Base-by-base conservation (phyloP, 495 filamentous ascomycete genomes). In the Cudoniella acicularis region DNA sequence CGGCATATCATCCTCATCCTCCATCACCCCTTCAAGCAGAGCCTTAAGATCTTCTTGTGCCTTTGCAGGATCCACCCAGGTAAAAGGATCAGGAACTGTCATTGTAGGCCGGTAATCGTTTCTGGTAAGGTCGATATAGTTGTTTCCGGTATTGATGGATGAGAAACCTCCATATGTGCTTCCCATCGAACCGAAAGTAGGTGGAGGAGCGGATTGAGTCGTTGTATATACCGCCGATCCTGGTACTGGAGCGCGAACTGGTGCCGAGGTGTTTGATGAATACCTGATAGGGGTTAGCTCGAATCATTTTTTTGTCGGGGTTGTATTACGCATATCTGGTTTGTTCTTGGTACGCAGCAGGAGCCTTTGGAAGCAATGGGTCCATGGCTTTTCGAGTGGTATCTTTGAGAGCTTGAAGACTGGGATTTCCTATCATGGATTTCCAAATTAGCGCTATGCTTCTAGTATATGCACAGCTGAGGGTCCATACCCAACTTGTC, bases 11-110 rank as follows among this genome's bases (percentile, higher is more conserved):
- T 91, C 87, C 20, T 90, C 87, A 49, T 92, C 90, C 49, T 94
- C 92, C 63, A 96, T 86, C 1, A 87, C 87, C 20, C 92, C 92
- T 72, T 96, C 90, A 2, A 96, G 75, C 16, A 96, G 70, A 26
- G 87, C 90, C 70, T 96, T 96, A 58, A 96, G 85, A 63, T 95
- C 90, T 57, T 90, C 87, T 13, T 85, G 84, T 2, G 92, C 91
- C 65, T 93, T 87, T 23, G 78, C 77, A 0, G 86, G 76, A 64
- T 96, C 90, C 0, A 95, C 85, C 67, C 90, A 95, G 3, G 82
- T 74, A 52, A 82, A 81, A 47, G 82, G 80, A 54, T 90, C 86
- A 21, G 57, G 24, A 40, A 41, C 36, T 9, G 24, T 18, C 45
- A 49, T 25, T 52, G 30, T 45, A 26, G 62, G 56, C 9, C 56